These are phyloP conservation scores for Cucumis hystrix DNA, from an alignment of 306 rosid species.

Conservation along the genomic window DNA sequence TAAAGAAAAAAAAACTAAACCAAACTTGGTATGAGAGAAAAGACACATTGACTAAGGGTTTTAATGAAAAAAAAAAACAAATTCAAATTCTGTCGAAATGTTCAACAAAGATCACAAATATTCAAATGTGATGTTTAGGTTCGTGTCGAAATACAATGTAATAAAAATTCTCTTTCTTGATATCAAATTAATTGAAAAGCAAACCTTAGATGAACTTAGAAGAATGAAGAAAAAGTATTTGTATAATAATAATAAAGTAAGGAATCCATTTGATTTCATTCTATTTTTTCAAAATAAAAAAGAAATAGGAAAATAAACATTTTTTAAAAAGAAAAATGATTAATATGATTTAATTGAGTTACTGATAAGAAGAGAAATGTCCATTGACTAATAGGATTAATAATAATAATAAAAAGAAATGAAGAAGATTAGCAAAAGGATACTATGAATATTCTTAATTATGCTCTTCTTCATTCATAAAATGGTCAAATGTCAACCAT, in stretches of 20 bases:
- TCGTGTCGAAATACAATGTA: neutral
- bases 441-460: neutral
- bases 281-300: neutral
- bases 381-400: neutral
- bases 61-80: neutral
- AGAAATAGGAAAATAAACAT: too few species aligned
- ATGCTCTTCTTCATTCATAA: neutral
- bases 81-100: neutral
- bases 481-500: neutral
- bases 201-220: neutral
- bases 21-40: neutral
- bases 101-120: neutral
- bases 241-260: too few species aligned
- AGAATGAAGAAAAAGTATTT: neutral
- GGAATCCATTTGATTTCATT: too few species aligned
- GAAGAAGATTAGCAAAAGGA: neutral
- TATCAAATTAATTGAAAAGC: neutral
- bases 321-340: neutral
- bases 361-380: neutral
- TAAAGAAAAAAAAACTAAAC: too few species aligned
- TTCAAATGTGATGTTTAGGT: neutral
- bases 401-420: neutral
- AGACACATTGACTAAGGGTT: neutral
- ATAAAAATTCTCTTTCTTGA: neutral
- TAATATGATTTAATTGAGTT: neutral